Base-by-base conservation (phyloP, 352 stramenopile species). In the Pythium grandisporangium region DNA sequence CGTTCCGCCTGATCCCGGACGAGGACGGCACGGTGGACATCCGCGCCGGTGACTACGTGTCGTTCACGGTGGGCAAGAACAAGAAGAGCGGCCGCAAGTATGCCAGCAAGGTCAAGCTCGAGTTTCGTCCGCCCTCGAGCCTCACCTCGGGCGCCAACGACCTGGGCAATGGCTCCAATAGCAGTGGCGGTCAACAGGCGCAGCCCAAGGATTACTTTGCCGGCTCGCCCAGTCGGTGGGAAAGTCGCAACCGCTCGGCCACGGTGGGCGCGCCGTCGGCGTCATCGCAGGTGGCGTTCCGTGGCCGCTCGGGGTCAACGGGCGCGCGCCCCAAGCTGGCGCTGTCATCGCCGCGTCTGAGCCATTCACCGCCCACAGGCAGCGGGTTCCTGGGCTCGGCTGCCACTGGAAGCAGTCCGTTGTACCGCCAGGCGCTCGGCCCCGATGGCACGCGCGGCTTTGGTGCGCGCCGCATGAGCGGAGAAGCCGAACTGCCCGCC, bases 71-170 rank as follows among this genome's bases (percentile, higher is more conserved):
- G 22, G 79, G 79, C 23, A 93, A 93, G 64, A 93, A 93, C 68
- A 93, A 93, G 50, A 93, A 93, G 61, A 90, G 76, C 23, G 79
- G 76, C 16, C 79, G 79, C 43, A 93, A 93, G 49, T 93, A 93
- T 45, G 79, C 79, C 30, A 88, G 72, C 37, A 93, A 93, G 42
- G 79, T 93, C 46, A 90, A 89, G 63, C 58, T 93, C 45, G 79
- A 93, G 63, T 93, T 90, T 53, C 79, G 79, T 30, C 79, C 79
- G 13, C 79, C 79, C 4, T 51, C 66, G 7, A 87, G 62, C 40
- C 26, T 80, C 21, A 84, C 27, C 2, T 35, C 40, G 4, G 41
- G 24, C 5, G 17, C 45, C 2, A 54, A 6, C 21, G 22, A 44
- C 3, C n/a, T n/a, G n/a, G n/a, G n/a, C n/a, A n/a, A n/a, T n/a